phyloP scores from a whole-genome alignment of 345 rosid genomes.

The Euphorbia tirucalli region DNA sequence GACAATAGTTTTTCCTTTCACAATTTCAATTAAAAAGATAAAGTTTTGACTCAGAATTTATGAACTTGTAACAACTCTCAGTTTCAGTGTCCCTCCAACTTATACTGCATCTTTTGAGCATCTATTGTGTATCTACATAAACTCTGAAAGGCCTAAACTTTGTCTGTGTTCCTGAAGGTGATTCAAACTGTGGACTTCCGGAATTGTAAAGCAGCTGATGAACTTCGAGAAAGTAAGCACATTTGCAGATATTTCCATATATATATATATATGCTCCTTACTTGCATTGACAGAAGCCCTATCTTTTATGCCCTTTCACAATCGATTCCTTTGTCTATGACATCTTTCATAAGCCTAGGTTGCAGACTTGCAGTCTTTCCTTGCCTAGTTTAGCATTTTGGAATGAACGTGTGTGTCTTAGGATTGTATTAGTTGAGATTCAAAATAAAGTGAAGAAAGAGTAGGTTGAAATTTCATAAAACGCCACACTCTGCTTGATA shows the following conservation, averaged over 20 bases:
- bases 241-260: neutral
- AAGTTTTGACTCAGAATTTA: neutral
- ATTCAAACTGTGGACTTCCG: slow-evolving; percentile 64
- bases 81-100: neutral
- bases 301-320: neutral
- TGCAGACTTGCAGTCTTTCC: neutral
- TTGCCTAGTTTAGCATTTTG: neutral
- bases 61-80: neutral
- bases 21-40: neutral
- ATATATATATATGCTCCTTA: neutral
- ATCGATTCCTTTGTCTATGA: neutral
- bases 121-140: neutral
- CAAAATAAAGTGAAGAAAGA: neutral
- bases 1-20: neutral
- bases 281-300: neutral
- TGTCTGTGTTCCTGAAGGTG: slow-evolving; percentile 40
- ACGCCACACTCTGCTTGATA: neutral
- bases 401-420: neutral
- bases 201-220: slow-evolving; percentile 57
- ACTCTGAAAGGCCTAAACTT: slow-evolving; percentile 1
- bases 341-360: neutral
- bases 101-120: neutral
- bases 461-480: neutral
- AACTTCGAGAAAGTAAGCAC: slow-evolving; percentile 69
- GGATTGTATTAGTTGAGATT: neutral